A percentile compares a stretch with the other conserved stretches of the same genome.
phyloP scores from a whole-genome alignment of 768 basidiomycete species.

The Fomitopsis serialis region DNA sequence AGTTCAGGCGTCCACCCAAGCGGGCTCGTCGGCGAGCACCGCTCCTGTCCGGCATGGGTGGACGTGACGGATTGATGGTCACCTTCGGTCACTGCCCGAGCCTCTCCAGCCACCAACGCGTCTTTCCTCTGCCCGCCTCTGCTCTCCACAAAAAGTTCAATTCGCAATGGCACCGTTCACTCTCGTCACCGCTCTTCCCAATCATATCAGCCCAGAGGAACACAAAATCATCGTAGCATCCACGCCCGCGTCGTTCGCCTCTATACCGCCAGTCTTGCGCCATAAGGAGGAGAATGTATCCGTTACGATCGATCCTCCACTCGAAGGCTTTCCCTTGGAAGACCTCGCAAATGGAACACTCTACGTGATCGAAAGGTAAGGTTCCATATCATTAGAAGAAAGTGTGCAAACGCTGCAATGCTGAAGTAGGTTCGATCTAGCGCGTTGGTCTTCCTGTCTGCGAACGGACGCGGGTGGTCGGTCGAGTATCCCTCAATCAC shows the following conservation, averaged over 20 bases:
- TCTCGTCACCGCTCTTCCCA: slow-evolving; percentile 37
- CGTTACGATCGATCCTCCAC: slow-evolving; percentile 61
- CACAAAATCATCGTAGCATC: slow-evolving; percentile 63
- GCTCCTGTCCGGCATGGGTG: too few relatives aligned
- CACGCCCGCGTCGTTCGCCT: slow-evolving; percentile 79
- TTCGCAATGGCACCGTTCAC: slow-evolving; percentile 14
- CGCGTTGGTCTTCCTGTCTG: slow-evolving; percentile 71
- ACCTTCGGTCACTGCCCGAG: too few relatives aligned
- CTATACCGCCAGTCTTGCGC: slow-evolving; percentile 79
- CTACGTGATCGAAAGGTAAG: slow-evolving; percentile 85
- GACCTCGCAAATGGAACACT: slow-evolving; percentile 60
- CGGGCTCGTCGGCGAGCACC: too few relatives aligned
- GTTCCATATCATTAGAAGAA: slow-evolving; percentile 2
- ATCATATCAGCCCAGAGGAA: slow-evolving; percentile 55
- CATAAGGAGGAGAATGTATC: slow-evolving; percentile 71
- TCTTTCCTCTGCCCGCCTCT: neutral
- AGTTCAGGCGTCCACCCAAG: too few relatives aligned
- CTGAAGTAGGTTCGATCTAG: slow-evolving; percentile 30
- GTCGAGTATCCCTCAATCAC: slow-evolving; percentile 88
- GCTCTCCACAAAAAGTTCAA: neutral
- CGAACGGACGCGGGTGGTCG: slow-evolving; percentile 69
- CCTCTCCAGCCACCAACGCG: neutral
- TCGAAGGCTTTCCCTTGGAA: slow-evolving; percentile 50
- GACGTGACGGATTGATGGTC: too few relatives aligned
- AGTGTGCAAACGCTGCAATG: slow-evolving; percentile 5